Conservation (phyloP, 805 yeast genomes). For the Myxozyma neglecta region DNA sequence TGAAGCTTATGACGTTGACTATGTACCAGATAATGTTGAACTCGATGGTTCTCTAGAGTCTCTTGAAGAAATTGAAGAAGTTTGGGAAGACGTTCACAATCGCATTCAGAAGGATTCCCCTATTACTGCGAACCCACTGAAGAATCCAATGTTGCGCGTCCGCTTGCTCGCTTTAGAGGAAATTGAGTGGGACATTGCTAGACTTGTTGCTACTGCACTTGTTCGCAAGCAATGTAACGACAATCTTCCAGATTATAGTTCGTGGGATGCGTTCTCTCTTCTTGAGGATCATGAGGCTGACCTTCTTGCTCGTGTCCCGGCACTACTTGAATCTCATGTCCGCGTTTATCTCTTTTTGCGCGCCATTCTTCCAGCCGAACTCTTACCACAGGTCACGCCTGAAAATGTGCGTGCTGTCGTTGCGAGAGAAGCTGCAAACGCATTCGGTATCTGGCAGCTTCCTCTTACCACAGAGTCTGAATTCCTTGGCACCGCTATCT, state of each 20-base stretch:
- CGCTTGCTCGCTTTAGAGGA: slow-evolving; percentile 51
- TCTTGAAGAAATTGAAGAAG: slow-evolving; percentile 6
- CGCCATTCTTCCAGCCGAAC: slow-evolving; percentile 9
- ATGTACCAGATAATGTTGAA: slow-evolving; percentile 16
- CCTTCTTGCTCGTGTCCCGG: slow-evolving; percentile 17
- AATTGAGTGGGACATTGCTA: slow-evolving; percentile 53
- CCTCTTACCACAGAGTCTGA: slow-evolving; percentile 44
- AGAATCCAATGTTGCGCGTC: slow-evolving; percentile 7
- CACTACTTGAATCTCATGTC: slow-evolving; percentile 21
- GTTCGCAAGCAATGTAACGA: slow-evolving; percentile 16
- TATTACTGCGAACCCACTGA: slow-evolving; percentile 2
- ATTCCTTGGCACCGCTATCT: slow-evolving; percentile 60
- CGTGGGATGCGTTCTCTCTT: slow-evolving; percentile 5
- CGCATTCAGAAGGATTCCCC: not conserved
- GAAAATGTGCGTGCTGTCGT: slow-evolving; percentile 48
- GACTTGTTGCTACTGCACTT: slow-evolving; percentile 46
- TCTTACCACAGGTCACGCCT: slow-evolving; percentile 43
- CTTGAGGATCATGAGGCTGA: slow-evolving; percentile 26
- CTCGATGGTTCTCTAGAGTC: slow-evolving; percentile 3
- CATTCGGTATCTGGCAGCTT: slow-evolving; percentile 67
- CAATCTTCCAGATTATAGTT: not conserved
- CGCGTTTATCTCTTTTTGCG: slow-evolving; percentile 20
- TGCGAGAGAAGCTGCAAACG: slow-evolving; percentile 64
- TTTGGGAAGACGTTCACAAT: slow-evolving; percentile 15
- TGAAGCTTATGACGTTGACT: slow-evolving; percentile 15